phyloP scores from a whole-genome alignment of 2,329 filamentous ascomycete species.

The Penicillium decumbens region DNA sequence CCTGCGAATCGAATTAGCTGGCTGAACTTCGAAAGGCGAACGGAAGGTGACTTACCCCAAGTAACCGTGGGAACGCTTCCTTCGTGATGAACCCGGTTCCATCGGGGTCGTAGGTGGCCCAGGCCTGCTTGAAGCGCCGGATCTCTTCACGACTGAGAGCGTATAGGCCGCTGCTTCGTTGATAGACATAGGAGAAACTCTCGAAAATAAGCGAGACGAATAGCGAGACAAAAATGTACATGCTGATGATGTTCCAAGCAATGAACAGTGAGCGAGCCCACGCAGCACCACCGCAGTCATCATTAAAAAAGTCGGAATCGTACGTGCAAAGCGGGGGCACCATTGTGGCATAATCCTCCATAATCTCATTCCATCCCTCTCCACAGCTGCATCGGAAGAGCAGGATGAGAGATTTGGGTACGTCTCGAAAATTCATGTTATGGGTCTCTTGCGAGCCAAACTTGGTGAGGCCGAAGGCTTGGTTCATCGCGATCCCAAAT shows the following conservation, averaged over 20 bases:
- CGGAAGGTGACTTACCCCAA: conserved; percentile 58
- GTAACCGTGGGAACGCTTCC: conserved; percentile 78
- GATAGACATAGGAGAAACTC: conserved; percentile 98
- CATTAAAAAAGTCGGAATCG: conserved; percentile 67
- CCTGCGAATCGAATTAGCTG: conserved; percentile 34
- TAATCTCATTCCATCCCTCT: conserved; percentile 93
- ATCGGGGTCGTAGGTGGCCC: conserved; percentile 89
- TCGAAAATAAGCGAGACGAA: conserved; percentile 99
- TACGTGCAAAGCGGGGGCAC: conserved; percentile 75
- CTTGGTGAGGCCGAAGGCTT: conserved; percentile 89
- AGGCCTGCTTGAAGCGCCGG: conserved; percentile 94
- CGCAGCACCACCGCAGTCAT: conserved; percentile 83
- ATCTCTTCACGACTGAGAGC: conserved; percentile 91
- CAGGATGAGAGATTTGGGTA: conserved; percentile 88
- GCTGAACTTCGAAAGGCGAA: not conserved
- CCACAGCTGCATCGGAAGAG: conserved; percentile 90
- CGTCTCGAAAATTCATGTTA: conserved; percentile 87
- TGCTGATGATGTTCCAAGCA: conserved; percentile 97
- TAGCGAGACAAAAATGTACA: conserved; percentile 98
- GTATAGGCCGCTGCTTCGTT: conserved; percentile 87
- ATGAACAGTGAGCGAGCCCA: conserved; percentile 92
- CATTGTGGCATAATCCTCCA: conserved; percentile 89
- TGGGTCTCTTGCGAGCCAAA: conserved; percentile 68
- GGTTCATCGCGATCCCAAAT: conserved; percentile 92
- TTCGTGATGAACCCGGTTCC: conserved; percentile 89